Evolutionary conservation across 1,284 basidiomycete genomes (phyloP).

Genomic region (Irpex sp.): DNA sequence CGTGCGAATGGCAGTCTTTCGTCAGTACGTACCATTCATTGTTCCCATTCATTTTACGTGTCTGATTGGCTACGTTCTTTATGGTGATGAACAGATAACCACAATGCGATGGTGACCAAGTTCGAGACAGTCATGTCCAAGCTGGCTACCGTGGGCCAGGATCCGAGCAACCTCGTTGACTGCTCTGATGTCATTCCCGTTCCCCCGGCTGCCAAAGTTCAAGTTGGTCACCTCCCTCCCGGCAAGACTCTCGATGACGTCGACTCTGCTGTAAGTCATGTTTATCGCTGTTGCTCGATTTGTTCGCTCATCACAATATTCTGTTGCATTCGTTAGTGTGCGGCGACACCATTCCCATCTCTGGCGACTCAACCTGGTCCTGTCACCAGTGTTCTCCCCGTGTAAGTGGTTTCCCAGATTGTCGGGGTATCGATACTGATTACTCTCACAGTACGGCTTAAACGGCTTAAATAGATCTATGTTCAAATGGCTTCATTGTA

Average conservation of each 20-base stretch:
- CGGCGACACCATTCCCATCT: conserved; percentile 2
- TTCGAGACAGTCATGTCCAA: neutral
- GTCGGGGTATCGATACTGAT: neutral
- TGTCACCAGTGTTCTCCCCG: neutral
- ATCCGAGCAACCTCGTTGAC: conserved; percentile 4
- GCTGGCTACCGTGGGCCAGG: conserved; percentile 7
- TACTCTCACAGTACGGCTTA: neutral
- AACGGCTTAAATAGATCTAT: neutral
- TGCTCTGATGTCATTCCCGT: conserved; percentile 12
- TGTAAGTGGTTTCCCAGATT: neutral
- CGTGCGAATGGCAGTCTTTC: conserved; percentile 5
- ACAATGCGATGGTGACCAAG: neutral
- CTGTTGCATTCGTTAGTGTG: neutral
- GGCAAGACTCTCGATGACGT: conserved; percentile 1
- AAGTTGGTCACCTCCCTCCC: neutral
- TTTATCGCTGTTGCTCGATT: neutral
- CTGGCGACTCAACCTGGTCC: conserved; percentile 1
- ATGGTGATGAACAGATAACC: neutral
- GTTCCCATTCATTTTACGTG: neutral
- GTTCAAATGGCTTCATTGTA: neutral
- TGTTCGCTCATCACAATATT: neutral
- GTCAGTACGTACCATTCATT: neutral
- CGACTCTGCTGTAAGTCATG: conserved; percentile 1
- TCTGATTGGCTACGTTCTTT: neutral
- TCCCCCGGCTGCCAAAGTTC: neutral